These are phyloP conservation scores for Adenanthera pavonina DNA, from an alignment of 306 rosid species.

Conservation along the genomic window DNA sequence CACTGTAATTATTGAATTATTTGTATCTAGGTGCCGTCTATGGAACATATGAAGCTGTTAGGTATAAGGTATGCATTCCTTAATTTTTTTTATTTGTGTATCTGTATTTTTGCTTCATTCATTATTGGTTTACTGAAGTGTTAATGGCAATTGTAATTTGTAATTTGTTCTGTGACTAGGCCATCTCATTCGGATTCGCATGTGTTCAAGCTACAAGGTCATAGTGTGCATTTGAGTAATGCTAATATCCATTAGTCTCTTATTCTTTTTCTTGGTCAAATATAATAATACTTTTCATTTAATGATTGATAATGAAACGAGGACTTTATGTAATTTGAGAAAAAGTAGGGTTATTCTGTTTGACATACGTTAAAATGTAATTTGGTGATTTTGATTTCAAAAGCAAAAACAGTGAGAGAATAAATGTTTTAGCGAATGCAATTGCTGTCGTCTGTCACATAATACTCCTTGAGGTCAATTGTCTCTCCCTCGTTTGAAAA, in stretches of 20 bases:
- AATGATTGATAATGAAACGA: background rate
- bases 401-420: slow-evolving; percentile 16
- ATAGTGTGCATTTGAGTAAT: background rate
- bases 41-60: slow-evolving; percentile 60
- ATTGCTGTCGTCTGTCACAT: background rate
- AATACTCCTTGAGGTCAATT: background rate
- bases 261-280: background rate
- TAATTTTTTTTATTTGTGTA: background rate
- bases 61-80: slow-evolving; percentile 46
- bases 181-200: background rate
- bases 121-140: slow-evolving; percentile 37
- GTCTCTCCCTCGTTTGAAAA: background rate
- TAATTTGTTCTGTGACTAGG: slow-evolving; percentile 29
- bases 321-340: background rate
- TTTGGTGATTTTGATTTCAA: slow-evolving; percentile 12
- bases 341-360: background rate
- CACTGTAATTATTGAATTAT: slow-evolving; percentile 8
- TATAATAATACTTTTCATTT: background rate
- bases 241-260: background rate
- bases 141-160: background rate
- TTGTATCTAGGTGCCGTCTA: slow-evolving; percentile 51
- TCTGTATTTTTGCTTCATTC: background rate
- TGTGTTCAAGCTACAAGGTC: slow-evolving; percentile 1
- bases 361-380: slow-evolving; percentile 10
- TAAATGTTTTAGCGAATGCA: background rate